A percentile compares a stretch with the other conserved stretches of the same genome.
Conservation (phyloP, 2,329 filamentous ascomycete genomes). For the Polychaeton citri region DNA sequence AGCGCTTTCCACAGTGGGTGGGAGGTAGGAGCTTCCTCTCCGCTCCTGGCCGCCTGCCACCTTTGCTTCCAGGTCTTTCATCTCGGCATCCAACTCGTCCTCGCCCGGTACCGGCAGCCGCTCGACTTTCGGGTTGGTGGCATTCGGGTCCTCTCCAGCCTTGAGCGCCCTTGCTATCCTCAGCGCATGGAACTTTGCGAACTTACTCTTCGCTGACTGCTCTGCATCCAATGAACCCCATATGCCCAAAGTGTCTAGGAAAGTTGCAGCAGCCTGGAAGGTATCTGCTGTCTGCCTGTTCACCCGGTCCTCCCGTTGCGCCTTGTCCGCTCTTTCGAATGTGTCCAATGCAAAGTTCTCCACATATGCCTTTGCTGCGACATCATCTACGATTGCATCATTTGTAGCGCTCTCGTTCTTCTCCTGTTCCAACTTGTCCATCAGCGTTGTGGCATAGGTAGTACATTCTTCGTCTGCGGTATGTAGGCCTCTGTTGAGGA, state of each 20-base stretch:
- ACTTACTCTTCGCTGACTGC: slow-evolving; percentile 77
- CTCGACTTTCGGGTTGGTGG: slow-evolving; percentile 65
- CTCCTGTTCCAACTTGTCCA: slow-evolving; percentile 81
- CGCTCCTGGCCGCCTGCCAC: neutral
- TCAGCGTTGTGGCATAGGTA: slow-evolving; percentile 65
- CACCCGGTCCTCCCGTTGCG: slow-evolving; percentile 55
- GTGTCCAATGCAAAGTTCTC: slow-evolving; percentile 89
- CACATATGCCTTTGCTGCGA: slow-evolving; percentile 78
- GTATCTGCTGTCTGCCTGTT: slow-evolving; percentile 80
- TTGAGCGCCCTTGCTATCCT: slow-evolving; percentile 85
- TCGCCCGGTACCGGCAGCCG: slow-evolving; percentile 8
- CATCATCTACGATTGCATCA: slow-evolving; percentile 73
- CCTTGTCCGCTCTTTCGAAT: slow-evolving; percentile 69
- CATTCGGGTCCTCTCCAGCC: slow-evolving; percentile 82
- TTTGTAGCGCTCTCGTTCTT: slow-evolving; percentile 63
- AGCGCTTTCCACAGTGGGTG: slow-evolving; percentile 47
- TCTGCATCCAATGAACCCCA: slow-evolving; percentile 69
- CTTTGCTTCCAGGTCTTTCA: slow-evolving; percentile 12
- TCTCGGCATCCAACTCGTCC: slow-evolving; percentile 15
- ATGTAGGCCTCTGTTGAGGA: slow-evolving; percentile 70
- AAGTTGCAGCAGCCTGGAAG: slow-evolving; percentile 82
- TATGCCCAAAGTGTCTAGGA: slow-evolving; percentile 75
- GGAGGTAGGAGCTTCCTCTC: slow-evolving; percentile 15
- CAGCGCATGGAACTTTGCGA: slow-evolving; percentile 87
- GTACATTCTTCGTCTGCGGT: slow-evolving; percentile 64